Conservation (phyloP, 2,329 filamentous ascomycete species). For the Colletotrichum sublineola region DNA sequence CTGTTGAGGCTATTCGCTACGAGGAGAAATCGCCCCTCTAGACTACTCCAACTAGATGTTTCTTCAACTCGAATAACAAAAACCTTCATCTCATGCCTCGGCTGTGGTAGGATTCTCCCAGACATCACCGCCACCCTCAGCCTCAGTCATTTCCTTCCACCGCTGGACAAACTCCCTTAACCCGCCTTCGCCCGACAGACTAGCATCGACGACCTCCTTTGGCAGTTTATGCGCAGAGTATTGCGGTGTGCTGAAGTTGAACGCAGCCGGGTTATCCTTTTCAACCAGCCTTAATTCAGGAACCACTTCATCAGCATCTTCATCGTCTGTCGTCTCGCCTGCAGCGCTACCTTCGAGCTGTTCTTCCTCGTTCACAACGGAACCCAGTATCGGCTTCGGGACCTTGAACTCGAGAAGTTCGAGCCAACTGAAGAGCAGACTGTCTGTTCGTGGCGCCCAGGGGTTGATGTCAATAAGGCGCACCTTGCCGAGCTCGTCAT, state of each 20-base stretch:
- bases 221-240: slow-evolving; percentile 97
- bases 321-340: slow-evolving; percentile 53
- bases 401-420: slow-evolving; percentile 83
- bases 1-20: not conserved
- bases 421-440: slow-evolving; percentile 88
- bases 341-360: slow-evolving; percentile 51
- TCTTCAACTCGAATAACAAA: not conserved
- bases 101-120: slow-evolving; percentile 50
- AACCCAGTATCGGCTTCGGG: slow-evolving; percentile 68
- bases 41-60: not conserved
- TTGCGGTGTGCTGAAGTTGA: slow-evolving; percentile 85
- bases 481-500: slow-evolving; percentile 76
- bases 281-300: slow-evolving; percentile 85
- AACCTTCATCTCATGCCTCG: not conserved
- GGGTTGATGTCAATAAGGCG: slow-evolving; percentile 96
- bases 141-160: slow-evolving; percentile 74
- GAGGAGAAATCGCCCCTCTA: not conserved
- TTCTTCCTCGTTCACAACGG: slow-evolving; percentile 55
- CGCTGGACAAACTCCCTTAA: slow-evolving; percentile 84
- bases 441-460: slow-evolving; percentile 91
- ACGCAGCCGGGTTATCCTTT: slow-evolving; percentile 88
- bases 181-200: slow-evolving; percentile 76
- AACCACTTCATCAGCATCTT: slow-evolving; percentile 61
- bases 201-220: slow-evolving; percentile 86
- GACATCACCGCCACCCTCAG: slow-evolving; percentile 54